These are phyloP conservation scores for Tardiomyces digboiensis DNA, from an alignment of 1,139 yeast species.

Conservation along the genomic window DNA sequence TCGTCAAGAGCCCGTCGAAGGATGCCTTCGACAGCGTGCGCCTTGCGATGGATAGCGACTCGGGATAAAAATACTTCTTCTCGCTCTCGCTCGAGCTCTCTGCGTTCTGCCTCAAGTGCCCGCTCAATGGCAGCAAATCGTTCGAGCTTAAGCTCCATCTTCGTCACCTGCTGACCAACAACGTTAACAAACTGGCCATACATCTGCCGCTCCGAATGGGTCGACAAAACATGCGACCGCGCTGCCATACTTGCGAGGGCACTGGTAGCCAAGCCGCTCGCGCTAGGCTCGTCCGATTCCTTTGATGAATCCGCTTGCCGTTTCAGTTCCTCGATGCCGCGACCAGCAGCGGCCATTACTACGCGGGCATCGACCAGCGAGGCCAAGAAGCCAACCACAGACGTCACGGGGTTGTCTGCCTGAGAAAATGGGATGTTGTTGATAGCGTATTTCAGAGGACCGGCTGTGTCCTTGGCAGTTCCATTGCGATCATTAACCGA, in stretches of 20 bases:
- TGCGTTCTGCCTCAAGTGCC: conserved; percentile 70
- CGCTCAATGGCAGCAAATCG: conserved; percentile 68
- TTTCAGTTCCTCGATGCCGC: conserved; percentile 16
- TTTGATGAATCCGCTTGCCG: conserved; percentile 4
- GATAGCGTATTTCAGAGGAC: conserved; percentile 76
- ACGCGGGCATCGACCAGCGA: conserved; percentile 86
- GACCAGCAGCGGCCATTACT: conserved; percentile 59
- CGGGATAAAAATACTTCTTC: conserved; percentile 77
- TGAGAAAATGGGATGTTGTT: conserved; percentile 70
- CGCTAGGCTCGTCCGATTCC: conserved; percentile 6
- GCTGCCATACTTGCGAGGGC: conserved; percentile 50
- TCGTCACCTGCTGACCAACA: conserved; percentile 61
- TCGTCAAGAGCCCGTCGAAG: conserved; percentile 39
- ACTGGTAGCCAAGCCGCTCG: conserved; percentile 15
- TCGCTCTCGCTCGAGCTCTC: conserved; percentile 63
- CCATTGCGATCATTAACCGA: neutral
- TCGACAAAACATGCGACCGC: conserved; percentile 74
- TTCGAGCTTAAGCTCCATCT: conserved; percentile 65
- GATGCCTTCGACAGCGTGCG: conserved; percentile 42
- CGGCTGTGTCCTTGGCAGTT: conserved; percentile 38
- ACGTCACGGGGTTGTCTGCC: conserved; percentile 86
- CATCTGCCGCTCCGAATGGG: conserved; percentile 68
- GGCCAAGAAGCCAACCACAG: conserved; percentile 80
- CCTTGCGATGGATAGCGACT: conserved; percentile 57
- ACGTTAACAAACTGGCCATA: conserved; percentile 44